Conservation (phyloP, 164 flowering plant genomes). For the Buxus sempervirens region DNA sequence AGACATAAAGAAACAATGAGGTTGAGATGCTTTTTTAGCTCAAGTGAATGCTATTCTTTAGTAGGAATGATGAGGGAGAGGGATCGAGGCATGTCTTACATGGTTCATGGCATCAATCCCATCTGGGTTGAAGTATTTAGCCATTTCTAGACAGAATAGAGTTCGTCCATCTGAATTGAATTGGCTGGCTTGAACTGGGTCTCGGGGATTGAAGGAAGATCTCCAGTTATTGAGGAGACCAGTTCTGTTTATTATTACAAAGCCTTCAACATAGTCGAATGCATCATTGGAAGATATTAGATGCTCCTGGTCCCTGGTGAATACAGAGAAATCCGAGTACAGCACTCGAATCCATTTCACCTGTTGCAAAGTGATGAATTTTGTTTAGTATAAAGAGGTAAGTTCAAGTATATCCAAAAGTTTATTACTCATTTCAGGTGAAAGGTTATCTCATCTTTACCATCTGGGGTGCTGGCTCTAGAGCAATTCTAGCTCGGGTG, state of each 20-base stretch:
- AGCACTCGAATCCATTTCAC: conserved; percentile 87
- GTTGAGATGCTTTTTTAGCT: too few species aligned
- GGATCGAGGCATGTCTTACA: conserved; percentile 40
- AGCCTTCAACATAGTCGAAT: conserved; percentile 91
- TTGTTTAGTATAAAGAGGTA: not conserved
- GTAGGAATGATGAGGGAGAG: conserved; percentile 7
- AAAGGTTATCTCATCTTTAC: conserved; percentile 32
- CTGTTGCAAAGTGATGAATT: conserved; percentile 32
- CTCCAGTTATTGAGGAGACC: conserved; percentile 84
- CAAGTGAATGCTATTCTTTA: not conserved
- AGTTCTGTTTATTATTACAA: conserved; percentile 74
- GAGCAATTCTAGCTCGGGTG: conserved; percentile 74
- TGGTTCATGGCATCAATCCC: conserved; percentile 36
- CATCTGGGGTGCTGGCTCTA: conserved; percentile 75
- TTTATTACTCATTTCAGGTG: not conserved
- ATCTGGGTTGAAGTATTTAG: conserved; percentile 60
- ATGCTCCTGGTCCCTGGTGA: conserved; percentile 75
- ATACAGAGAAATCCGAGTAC: conserved; percentile 63
- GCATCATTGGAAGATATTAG: conserved; percentile 51
- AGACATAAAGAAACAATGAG: not conserved
- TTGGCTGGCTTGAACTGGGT: conserved; percentile 64
- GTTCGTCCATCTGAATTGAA: conserved; percentile 72
- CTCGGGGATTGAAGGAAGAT: conserved; percentile 66
- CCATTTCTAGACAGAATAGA: conserved; percentile 79
- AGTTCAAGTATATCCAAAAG: not conserved